phyloP scores from a whole-genome alignment of 2,329 filamentous ascomycete species.

The Cercospora sp. region DNA sequence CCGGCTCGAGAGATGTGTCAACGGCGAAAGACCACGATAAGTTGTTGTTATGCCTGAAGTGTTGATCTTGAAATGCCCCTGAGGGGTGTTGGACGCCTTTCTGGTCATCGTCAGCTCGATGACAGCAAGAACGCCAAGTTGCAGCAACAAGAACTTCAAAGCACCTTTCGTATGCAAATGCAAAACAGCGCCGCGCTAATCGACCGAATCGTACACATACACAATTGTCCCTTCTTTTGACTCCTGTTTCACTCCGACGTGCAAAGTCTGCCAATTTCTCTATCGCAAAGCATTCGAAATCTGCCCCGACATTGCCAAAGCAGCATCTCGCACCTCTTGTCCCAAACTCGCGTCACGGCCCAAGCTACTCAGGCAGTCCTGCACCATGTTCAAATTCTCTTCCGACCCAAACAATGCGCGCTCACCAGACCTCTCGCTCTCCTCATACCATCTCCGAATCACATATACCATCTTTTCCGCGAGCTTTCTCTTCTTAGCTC shows the following conservation, averaged over 20 bases:
- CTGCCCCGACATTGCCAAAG: conserved; percentile 25
- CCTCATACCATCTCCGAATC: conserved; percentile 61
- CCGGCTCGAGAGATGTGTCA: too few species aligned
- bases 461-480: conserved; percentile 64
- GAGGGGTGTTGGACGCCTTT: too few species aligned
- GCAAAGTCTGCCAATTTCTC: neutral
- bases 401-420: conserved; percentile 62
- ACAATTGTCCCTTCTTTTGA: neutral
- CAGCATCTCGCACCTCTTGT: conserved; percentile 23
- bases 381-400: conserved; percentile 53
- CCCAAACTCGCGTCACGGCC: conserved; percentile 31
- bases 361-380: conserved; percentile 33
- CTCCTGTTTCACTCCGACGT: neutral
- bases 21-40: too few species aligned
- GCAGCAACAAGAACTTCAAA: neutral
- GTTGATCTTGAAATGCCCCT: too few species aligned
- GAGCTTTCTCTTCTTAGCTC: conserved; percentile 57
- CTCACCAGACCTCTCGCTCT: conserved; percentile 55
- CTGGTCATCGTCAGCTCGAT: neutral
- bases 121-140: neutral
- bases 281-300: conserved; percentile 23
- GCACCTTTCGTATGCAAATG: neutral
- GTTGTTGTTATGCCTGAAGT: too few species aligned
- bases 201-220: conserved; percentile 5
- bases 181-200: conserved; percentile 21